phyloP scores from a whole-genome alignment of 306 rosid genomes.

The Vigna radiata region DNA sequence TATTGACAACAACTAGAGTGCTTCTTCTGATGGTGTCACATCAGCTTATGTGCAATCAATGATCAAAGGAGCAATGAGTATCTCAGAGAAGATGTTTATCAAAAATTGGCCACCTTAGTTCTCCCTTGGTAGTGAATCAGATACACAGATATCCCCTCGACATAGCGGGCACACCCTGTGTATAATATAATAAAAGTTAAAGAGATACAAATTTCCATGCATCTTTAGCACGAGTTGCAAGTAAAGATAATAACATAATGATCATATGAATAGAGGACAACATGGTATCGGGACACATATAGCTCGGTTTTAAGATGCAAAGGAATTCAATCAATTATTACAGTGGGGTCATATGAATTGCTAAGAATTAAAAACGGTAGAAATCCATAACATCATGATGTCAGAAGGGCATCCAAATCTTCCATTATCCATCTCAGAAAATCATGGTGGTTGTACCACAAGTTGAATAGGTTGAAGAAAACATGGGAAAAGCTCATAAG shows the following conservation, averaged over 20 bases:
- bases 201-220: conserved; percentile 30
- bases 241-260: conserved; percentile 25
- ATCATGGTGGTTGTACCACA: conserved; percentile 14
- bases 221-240: conserved; percentile 26
- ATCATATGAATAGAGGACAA: conserved; percentile 34
- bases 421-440: conserved; percentile 17
- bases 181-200: conserved; percentile 35
- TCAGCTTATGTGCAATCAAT: conserved; percentile 36
- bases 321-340: conserved; percentile 24
- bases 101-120: conserved; percentile 50
- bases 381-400: conserved; percentile 12
- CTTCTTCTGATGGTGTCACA: conserved; percentile 46
- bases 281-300: conserved; percentile 27
- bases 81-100: conserved; percentile 39
- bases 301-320: conserved; percentile 16
- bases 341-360: conserved; percentile 30
- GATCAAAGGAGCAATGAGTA: conserved; percentile 18
- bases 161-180: conserved; percentile 99
- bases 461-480: not conserved
- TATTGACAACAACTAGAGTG: conserved; percentile 52
- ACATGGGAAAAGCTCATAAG: not conserved
- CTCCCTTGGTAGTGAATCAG: conserved; percentile 57
- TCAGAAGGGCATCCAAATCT: conserved; percentile 1
- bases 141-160: conserved; percentile 84
- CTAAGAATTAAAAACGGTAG: conserved; percentile 16